phyloP scores from a whole-genome alignment of 768 basidiomycete genomes.

The Artomyces pyxidatus region DNA sequence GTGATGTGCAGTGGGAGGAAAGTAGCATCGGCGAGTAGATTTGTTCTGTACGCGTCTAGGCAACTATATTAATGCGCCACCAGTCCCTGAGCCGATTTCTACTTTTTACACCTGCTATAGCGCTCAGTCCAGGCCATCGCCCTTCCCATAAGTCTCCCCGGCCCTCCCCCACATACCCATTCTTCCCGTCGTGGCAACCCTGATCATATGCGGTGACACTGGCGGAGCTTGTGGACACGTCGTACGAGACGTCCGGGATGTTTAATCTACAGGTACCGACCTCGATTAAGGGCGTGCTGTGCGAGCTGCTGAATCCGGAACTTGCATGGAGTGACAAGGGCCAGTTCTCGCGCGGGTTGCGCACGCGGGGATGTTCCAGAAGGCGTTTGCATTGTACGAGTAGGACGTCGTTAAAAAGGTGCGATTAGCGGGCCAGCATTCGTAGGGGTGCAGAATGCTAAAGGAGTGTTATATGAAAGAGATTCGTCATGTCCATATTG shows the following conservation, averaged over 20 bases:
- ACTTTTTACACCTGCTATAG: constrained; percentile 99
- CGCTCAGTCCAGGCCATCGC: constrained; percentile 99
- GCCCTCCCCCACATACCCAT: neutral
- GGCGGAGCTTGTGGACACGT: constrained; percentile 79
- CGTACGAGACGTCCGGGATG: constrained; percentile 75
- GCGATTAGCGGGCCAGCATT: constrained; percentile 66
- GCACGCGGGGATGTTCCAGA: constrained; percentile 91
- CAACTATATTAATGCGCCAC: too few relatives aligned
- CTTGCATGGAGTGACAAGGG: constrained; percentile 85
- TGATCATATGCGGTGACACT: constrained; percentile 96
- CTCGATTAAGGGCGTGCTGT: constrained; percentile 74
- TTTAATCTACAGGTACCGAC: constrained; percentile 88
- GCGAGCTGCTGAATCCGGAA: constrained; percentile 82
- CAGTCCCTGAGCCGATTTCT: constrained; percentile 95
- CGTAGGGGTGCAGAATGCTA: too few relatives aligned
- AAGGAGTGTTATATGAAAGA: too few relatives aligned
- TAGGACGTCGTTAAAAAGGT: constrained; percentile 77
- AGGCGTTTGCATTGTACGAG: constrained; percentile 90
- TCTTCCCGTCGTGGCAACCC: constrained; percentile 38
- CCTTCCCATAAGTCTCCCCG: constrained; percentile 57
- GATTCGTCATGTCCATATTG: too few relatives aligned
- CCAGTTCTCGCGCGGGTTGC: constrained; percentile 81
- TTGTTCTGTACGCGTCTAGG: too few relatives aligned
- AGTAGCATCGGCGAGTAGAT: too few relatives aligned
- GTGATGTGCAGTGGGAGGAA: too few relatives aligned